Base-by-base conservation (phyloP, 2,329 filamentous ascomycete genomes). In the Pyrenochaeta sp. region DNA sequence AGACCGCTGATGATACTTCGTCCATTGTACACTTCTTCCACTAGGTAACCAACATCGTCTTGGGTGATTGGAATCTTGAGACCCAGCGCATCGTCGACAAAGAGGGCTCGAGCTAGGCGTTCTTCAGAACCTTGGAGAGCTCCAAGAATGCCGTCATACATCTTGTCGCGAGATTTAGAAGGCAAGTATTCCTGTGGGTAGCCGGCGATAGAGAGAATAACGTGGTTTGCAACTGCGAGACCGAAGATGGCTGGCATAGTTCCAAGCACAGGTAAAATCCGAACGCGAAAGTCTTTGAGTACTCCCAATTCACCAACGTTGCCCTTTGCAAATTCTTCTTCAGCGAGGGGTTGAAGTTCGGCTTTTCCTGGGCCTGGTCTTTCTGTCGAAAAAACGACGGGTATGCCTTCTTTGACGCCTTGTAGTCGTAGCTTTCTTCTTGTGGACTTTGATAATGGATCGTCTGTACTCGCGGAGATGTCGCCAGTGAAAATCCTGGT, bases 161-260 rank as follows among this genome's bases (percentile, higher is more conserved):
- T 88, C 78, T 96, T 97, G 42, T 96, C 92, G 14, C 94, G 83
- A 9, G 87, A 87, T 75, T 97, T 97, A 46, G 86, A 87, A 0
- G 88, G 86, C 0, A 91, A 79, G 72, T 95, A 96, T 59, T 96
- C 92, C 42, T 90, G 85, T 0, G 95, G 95, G 68, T 99, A 99
- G 7, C 88, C 90, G 60, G 83, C 77, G 41, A 98, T 85, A 52
- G 87, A 86, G 50, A 96, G 83, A 61, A 99, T 94, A 54, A 98
- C 87, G 72, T 98, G 92, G 76, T 98, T 99, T 3, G 95, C 95
- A 7, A 91, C 86, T 0, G 90, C 90, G 50, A 97, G 90, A 7
- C 95, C 95, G 74, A 99, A 99, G 0, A 98, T 89, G 2, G 95
- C 94, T 0, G 95, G 95, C 93, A 99, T 97, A 0, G 95, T 99